Base-by-base conservation (phyloP, 371 early-diverging fungal genomes). In the Apophysomyces elegans region DNA sequence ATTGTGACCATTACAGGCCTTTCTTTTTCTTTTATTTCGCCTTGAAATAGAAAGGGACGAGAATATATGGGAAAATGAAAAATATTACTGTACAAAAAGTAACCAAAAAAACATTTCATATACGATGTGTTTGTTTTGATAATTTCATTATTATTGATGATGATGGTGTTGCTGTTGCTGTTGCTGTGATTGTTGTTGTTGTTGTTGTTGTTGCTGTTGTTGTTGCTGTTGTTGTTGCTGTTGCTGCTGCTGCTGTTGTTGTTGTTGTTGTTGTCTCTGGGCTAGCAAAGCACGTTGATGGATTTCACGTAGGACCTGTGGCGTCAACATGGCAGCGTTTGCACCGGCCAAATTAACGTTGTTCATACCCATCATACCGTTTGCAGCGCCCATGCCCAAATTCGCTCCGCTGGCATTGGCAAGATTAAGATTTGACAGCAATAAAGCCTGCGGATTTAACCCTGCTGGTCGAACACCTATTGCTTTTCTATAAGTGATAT, bases 151-250 rank as follows among this genome's bases (percentile, higher is more conserved):
- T 26, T 26, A 26, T 26, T 59, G 57, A 7, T 67, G 64, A 62
- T 71, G 72, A 9, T 71, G 71, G 5, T 60, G 60, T 60, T 60
- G 58, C 38, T 66, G 60, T 60, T 60, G 58, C 38, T 66, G 61
- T 43, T 61, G 68, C 13, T 70, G 69, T 41, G 58, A 58, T 16
- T 68, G 71, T 47, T 76, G 77, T 56, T 79, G 79, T 12, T 75
- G 75, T 18, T 77, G 80, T 56, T 79, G 79, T 12, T 75, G 75
- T 56, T 79, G 79, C 8, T 75, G 75, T 18, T 77, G 80, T 13
- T 83, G 83, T 21, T 71, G 74, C 32, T 76, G 79, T 56, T 79
- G 79, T 12, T 75, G 75, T 18, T 77, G 80, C 13, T 83, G 83
- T 21, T 71, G 74, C 32, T 76, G 79, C 18, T 74, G 75, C 43